Conservation (phyloP, 2,329 filamentous ascomycete genomes). For the Akanthomyces uredinophilus region DNA sequence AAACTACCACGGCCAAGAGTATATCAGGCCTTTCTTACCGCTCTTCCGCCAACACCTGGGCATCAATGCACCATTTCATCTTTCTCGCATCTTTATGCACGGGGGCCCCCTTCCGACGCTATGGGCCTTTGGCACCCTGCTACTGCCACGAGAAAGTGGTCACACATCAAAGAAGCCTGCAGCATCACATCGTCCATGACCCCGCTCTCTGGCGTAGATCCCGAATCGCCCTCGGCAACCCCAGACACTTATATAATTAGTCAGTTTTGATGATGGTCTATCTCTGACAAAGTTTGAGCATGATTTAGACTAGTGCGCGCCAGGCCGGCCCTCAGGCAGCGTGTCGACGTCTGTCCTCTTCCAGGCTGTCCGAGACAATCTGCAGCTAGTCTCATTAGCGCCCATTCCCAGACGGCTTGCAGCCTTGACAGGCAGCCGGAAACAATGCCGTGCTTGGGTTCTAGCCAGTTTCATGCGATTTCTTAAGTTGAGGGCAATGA, state of each 20-base stretch:
- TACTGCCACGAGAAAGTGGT: neutral
- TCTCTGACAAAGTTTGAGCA: neutral
- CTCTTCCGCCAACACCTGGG: neutral
- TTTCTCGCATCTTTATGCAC: neutral
- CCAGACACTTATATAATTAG: neutral
- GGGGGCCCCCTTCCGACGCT: neutral
- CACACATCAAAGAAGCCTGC: neutral
- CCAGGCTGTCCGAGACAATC: neutral
- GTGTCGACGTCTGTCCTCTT: neutral
- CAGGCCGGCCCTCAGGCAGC: neutral
- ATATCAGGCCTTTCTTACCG: too few species aligned
- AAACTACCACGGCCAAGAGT: neutral
- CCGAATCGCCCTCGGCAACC: neutral
- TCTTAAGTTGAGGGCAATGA: neutral
- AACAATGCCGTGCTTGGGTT: neutral
- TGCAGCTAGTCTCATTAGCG: neutral
- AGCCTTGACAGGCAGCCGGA: neutral
- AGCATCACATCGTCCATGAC: conserved; percentile 4
- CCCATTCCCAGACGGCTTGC: too few species aligned
- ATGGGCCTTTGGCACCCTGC: neutral
- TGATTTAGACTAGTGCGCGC: neutral
- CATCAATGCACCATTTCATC: neutral
- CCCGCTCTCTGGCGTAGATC: conserved; percentile 5
- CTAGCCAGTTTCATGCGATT: neutral
- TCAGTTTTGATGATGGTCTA: neutral